Conservation (phyloP, 2,329 filamentous ascomycete species). For the Fonsecaea pedrosoi region DNA sequence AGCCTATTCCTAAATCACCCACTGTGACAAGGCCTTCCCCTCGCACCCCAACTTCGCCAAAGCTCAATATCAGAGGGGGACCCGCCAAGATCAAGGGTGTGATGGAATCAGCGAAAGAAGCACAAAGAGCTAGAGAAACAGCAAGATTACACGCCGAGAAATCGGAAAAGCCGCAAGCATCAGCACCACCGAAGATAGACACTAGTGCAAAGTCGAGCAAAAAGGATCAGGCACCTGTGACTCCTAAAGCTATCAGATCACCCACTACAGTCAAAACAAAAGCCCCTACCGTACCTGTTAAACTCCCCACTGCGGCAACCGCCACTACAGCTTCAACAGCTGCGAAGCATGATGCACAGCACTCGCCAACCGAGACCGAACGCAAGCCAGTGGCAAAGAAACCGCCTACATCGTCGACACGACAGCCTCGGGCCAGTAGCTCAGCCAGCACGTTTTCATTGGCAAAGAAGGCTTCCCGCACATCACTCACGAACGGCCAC, state of each 20-base stretch:
- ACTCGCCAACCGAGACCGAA: slow-evolving; percentile 28
- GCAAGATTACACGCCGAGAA: slow-evolving; percentile 24
- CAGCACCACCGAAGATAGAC: slow-evolving; percentile 21
- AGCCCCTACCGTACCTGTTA: slow-evolving; percentile 51
- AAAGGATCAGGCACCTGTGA: slow-evolving; percentile 33
- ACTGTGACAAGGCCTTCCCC: slow-evolving; percentile 31
- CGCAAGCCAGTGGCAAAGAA: slow-evolving; percentile 39
- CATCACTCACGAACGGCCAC: slow-evolving; percentile 41
- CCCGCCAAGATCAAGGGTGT: slow-evolving; percentile 42
- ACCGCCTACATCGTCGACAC: slow-evolving; percentile 35
- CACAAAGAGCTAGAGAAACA: slow-evolving; percentile 41
- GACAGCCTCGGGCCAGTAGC: slow-evolving; percentile 36
- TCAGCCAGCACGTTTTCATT: slow-evolving; percentile 39
- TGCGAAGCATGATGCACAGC: slow-evolving; percentile 42
- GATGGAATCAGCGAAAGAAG: slow-evolving; percentile 42
- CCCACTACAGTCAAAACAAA: slow-evolving; percentile 44
- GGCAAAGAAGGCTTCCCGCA: slow-evolving; percentile 42
- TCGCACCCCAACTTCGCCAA: slow-evolving; percentile 31
- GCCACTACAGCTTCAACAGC: slow-evolving; percentile 51
- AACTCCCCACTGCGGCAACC: slow-evolving; percentile 50
- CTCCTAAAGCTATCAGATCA: slow-evolving; percentile 34
- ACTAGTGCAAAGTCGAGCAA: slow-evolving; percentile 24
- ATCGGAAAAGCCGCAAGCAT: slow-evolving; percentile 38
- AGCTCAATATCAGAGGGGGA: slow-evolving; percentile 34
- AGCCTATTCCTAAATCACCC: slow-evolving; percentile 29